Evolutionary conservation across 148 eudicot genomes (phyloP).

Genomic region (Diospyros lotus): DNA sequence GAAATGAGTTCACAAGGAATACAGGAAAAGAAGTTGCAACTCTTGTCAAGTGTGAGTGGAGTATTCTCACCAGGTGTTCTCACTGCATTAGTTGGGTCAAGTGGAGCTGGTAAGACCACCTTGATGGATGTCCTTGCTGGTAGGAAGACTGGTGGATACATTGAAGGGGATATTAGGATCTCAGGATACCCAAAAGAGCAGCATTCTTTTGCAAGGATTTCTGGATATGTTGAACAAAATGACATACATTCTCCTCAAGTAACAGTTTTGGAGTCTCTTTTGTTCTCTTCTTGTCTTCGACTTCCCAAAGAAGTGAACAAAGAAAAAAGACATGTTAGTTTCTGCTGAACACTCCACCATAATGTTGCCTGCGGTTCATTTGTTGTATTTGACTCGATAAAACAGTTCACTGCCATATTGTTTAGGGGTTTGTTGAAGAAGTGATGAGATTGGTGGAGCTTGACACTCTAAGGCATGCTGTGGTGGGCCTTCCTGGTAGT

Average conservation of each 20-base stretch:
- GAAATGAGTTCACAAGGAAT: conserved; percentile 70
- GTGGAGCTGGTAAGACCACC: conserved; percentile 98
- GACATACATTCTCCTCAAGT: conserved; percentile 97
- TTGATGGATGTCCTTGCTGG: conserved; percentile 97
- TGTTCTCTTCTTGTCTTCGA: conserved; percentile 78
- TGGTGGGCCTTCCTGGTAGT: conserved; percentile 81
- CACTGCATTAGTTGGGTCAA: conserved; percentile 85
- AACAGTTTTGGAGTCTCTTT: conserved; percentile 73
- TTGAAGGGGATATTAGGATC: conserved; percentile 80
- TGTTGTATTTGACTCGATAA: neutral
- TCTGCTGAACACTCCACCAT: neutral
- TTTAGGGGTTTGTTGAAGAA: conserved; percentile 82
- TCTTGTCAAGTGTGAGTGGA: conserved; percentile 71
- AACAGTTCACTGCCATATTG: conserved; percentile 13
- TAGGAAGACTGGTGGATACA: conserved; percentile 87
- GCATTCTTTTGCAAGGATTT: conserved; percentile 72
- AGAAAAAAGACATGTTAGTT: conserved; percentile 55
- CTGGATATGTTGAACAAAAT: conserved; percentile 86
- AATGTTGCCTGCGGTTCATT: neutral
- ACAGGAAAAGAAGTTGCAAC: conserved; percentile 66
- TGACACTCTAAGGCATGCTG: conserved; percentile 53
- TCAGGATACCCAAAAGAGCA: conserved; percentile 85
- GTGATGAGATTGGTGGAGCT: conserved; percentile 81
- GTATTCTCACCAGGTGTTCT: conserved; percentile 87
- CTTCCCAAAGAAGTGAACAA: conserved; percentile 55